phyloP scores from a whole-genome alignment of 768 basidiomycete species.

The Leccinum pellstonianum region DNA sequence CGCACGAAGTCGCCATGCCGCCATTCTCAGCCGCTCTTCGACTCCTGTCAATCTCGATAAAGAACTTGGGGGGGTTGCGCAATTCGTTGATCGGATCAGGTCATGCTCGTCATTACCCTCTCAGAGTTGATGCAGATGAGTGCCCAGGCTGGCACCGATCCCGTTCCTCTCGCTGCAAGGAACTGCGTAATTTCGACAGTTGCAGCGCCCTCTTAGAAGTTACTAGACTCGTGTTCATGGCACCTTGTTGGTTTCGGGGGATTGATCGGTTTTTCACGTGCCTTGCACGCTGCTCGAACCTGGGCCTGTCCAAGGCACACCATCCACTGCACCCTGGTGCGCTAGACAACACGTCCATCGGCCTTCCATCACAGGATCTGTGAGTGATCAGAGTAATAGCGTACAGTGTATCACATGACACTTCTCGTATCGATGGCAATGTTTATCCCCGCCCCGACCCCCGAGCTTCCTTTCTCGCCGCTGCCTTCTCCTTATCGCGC shows the following conservation, averaged over 20 bases:
- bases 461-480: conserved; percentile 47
- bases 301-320: conserved; percentile 25
- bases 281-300: conserved; percentile 22
- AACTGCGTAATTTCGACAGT: not conserved
- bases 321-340: conserved; percentile 12
- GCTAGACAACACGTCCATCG: conserved; percentile 16
- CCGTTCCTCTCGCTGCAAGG: conserved; percentile 1
- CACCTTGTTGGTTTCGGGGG: conserved; percentile 30
- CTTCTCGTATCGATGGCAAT: not conserved
- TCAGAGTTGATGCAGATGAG: not conserved
- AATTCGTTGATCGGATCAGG: not conserved
- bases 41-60: conserved; percentile 26
- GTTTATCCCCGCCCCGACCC: conserved; percentile 29
- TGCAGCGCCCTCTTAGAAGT: conserved; percentile 16
- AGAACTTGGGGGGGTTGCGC: not conserved
- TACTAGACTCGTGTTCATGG: conserved; percentile 23
- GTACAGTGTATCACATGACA: conserved; percentile 15
- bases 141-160: not conserved
- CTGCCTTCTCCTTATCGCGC: conserved; percentile 73
- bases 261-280: conserved; percentile 30
- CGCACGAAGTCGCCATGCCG: conserved; percentile 31
- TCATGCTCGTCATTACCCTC: not conserved
- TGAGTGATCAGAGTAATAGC: conserved; percentile 16
- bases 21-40: conserved; percentile 17
- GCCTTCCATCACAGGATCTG: conserved; percentile 10